These are phyloP conservation scores for Periconia sp. DNA, from an alignment of 2,329 filamentous ascomycete species.

Conservation along the genomic window DNA sequence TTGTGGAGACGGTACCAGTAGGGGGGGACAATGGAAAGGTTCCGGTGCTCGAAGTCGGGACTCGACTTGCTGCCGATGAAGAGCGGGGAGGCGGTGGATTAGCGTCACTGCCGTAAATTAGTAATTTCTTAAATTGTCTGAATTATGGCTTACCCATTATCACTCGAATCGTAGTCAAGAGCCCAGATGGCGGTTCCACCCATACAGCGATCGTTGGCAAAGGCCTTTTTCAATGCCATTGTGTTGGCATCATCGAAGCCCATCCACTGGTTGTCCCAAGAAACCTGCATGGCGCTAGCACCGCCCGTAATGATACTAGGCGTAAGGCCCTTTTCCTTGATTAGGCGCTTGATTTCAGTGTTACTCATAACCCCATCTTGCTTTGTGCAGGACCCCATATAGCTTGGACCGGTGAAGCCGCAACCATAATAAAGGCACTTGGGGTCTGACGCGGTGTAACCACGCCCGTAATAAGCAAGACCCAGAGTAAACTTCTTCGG, in stretches of 20 bases:
- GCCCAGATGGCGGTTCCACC: constrained; percentile 32
- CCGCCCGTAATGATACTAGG: constrained; percentile 29
- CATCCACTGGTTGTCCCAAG: constrained; percentile 47
- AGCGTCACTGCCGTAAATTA: too few species aligned
- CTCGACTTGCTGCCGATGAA: too few species aligned
- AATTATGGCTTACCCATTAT: constrained; percentile 11
- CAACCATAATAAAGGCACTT: constrained; percentile 29
- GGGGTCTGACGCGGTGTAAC: constrained; percentile 30
- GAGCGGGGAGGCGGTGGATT: too few species aligned
- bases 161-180: constrained; percentile 23
- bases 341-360: constrained; percentile 46
- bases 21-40: too few species aligned
- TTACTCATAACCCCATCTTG: constrained; percentile 41
- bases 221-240: constrained; percentile 4
- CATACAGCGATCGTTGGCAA: constrained; percentile 30
- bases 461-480: constrained; percentile 54
- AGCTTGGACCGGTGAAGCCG: constrained; percentile 21
- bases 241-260: constrained; percentile 46
- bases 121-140: too few species aligned
- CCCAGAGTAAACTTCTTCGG: constrained; percentile 54
- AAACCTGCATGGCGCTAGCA: constrained; percentile 42
- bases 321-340: constrained; percentile 21
- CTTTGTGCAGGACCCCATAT: constrained; percentile 26
- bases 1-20: too few species aligned
- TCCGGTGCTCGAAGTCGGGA: too few species aligned